Conservation (phyloP, 352 stramenopile genomes). For the Pythium guiyangense region DNA sequence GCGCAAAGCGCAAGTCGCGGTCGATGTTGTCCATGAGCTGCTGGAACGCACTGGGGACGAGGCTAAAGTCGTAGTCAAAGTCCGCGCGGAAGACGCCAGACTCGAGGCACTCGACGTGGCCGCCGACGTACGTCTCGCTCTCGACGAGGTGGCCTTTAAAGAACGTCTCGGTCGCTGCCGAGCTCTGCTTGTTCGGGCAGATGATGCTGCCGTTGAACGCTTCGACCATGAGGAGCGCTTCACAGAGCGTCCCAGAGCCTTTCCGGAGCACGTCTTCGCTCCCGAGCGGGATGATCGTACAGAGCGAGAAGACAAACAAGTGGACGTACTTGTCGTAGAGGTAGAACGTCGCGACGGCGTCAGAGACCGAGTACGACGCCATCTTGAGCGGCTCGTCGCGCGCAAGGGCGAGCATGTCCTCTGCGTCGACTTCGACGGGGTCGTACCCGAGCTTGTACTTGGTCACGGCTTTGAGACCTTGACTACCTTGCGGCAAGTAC, state of each 20-base stretch:
- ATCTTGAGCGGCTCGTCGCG: slow-evolving; percentile 95
- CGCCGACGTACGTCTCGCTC: slow-evolving; percentile 98
- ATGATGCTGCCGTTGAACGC: slow-evolving; percentile 95
- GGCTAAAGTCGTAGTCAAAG: slow-evolving; percentile 95
- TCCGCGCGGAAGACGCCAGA: slow-evolving; percentile 98
- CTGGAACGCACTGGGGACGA: slow-evolving; percentile 92
- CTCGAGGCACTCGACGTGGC: slow-evolving; percentile 99
- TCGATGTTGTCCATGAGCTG: slow-evolving; percentile 97
- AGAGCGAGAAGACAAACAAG: slow-evolving; percentile 99
- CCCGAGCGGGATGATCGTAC: slow-evolving; percentile 98
- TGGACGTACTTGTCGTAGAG: slow-evolving; percentile 99
- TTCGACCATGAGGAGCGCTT: slow-evolving; percentile 98
- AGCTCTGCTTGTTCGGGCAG: slow-evolving; percentile 98
- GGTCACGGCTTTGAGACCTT: slow-evolving; percentile 98
- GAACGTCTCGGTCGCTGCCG: slow-evolving; percentile 60
- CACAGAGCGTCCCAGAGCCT: slow-evolving; percentile 96
- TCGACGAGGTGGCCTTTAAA: slow-evolving; percentile 96
- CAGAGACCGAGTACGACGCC: slow-evolving; percentile 99
- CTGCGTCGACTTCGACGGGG: slow-evolving; percentile 96
- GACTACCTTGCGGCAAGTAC: slow-evolving; percentile 97
- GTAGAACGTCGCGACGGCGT: slow-evolving; percentile 99
- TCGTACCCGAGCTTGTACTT: slow-evolving; percentile 99
- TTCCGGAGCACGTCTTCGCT: slow-evolving; percentile 98
- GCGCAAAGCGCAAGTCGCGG: slow-evolving; percentile 94
- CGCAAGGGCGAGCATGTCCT: slow-evolving; percentile 98